A percentile compares a stretch with the other conserved stretches of the same genome.
Conservation (phyloP, 2,329 filamentous ascomycete genomes). For the Phialemonium atrogriseum region DNA sequence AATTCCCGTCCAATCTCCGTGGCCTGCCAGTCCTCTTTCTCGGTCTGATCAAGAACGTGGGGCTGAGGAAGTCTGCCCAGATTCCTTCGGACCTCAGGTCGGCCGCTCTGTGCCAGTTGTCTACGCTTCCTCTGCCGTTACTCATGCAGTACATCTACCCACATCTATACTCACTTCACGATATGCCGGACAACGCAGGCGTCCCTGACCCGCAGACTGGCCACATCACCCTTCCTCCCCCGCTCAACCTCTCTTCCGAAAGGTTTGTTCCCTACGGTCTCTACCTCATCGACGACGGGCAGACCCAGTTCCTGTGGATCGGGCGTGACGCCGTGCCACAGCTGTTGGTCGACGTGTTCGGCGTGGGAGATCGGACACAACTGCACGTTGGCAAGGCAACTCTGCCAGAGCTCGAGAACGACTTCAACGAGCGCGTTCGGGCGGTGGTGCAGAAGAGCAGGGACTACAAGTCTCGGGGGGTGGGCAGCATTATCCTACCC, state of each 20-base stretch:
- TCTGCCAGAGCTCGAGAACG: constrained; percentile 81
- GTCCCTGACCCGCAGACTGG: constrained; percentile 78
- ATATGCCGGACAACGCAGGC: constrained; percentile 93
- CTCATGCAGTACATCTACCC: constrained; percentile 91
- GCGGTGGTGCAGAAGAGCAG: constrained; percentile 87
- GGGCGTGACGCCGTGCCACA: constrained; percentile 89
- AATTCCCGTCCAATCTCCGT: constrained; percentile 88
- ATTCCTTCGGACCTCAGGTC: constrained; percentile 92
- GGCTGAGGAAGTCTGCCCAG: constrained; percentile 83
- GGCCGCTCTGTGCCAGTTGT: constrained; percentile 87
- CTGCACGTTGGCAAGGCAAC: constrained; percentile 86
- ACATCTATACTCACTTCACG: constrained; percentile 77
- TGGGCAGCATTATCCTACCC: constrained; percentile 87
- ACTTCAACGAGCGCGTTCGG: constrained; percentile 92
- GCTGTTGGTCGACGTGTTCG: constrained; percentile 83
- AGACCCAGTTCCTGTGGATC: constrained; percentile 96
- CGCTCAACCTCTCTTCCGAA: constrained; percentile 80
- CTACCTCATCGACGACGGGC: constrained; percentile 94
- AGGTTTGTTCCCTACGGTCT: constrained; percentile 81
- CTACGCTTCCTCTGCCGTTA: constrained; percentile 81
- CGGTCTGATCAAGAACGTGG: constrained; percentile 92
- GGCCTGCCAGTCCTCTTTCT: constrained; percentile 86
- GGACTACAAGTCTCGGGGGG: constrained; percentile 77
- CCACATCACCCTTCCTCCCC: constrained; percentile 79
- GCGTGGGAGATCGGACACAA: constrained; percentile 71